Conservation (phyloP, 2,329 filamentous ascomycete species). For the Madurella fahalii region DNA sequence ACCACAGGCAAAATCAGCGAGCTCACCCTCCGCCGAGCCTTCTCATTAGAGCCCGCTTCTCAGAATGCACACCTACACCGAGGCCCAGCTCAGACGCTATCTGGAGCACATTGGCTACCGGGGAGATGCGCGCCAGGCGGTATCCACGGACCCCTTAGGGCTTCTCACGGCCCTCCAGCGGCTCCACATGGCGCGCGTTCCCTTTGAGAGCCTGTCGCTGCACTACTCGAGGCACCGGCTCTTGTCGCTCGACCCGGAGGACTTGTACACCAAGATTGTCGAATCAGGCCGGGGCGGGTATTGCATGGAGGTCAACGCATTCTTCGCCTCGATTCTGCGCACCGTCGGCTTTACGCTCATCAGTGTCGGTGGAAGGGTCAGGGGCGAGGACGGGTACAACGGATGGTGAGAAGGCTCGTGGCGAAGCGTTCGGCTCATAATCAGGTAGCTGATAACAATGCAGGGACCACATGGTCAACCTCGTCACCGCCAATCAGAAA, state of each 20-base stretch:
- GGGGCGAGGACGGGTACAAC: constrained; percentile 19
- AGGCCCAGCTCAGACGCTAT: constrained; percentile 31
- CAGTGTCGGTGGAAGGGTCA: constrained; percentile 45
- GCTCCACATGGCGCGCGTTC: constrained; percentile 46
- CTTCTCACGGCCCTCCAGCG: constrained; percentile 32
- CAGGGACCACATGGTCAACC: constrained; percentile 57
- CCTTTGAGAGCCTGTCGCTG: constrained; percentile 52
- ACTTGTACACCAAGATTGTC: constrained; percentile 36
- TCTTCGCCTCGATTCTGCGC: constrained; percentile 46
- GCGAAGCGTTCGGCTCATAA: constrained; percentile 5
- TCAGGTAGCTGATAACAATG: constrained; percentile 6
- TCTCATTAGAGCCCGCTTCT: no score
- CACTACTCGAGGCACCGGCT: constrained; percentile 40
- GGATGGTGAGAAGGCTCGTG: constrained; percentile 26
- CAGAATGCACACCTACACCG: constrained; percentile 15
- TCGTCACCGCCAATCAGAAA: constrained; percentile 49
- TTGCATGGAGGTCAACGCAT: constrained; percentile 46
- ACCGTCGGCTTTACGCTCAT: constrained; percentile 48
- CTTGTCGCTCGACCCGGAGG: constrained; percentile 31
- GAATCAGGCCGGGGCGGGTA: constrained; percentile 46
- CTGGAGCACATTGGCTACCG: constrained; percentile 31
- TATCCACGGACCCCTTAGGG: constrained; percentile 26
- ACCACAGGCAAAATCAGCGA: no score
- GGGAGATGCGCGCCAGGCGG: background rate
- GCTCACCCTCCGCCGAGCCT: no score